phyloP scores from a whole-genome alignment of 1,284 basidiomycete species.

The Cryptococcus floricola region DNA sequence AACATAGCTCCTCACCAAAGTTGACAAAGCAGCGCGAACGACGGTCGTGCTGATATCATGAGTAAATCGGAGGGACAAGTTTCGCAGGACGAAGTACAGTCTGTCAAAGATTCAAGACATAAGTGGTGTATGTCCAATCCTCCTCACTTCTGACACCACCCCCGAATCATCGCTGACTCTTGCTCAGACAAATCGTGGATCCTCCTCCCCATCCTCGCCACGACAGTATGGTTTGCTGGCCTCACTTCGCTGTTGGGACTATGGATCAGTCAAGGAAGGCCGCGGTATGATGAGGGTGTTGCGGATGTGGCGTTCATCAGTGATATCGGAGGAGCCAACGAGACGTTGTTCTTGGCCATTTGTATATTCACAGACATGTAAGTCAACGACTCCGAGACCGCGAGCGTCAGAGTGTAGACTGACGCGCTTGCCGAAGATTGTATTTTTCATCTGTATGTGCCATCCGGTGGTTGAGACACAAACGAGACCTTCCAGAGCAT shows the following conservation, averaged over 20 bases:
- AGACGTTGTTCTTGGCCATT: conserved; percentile 47
- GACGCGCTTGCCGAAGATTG: conserved; percentile 10
- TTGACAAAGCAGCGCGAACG: background rate
- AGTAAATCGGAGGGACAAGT: too few species aligned
- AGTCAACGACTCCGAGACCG: background rate
- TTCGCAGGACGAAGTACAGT: background rate
- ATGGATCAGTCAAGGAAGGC: conserved; percentile 46
- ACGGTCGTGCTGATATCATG: too few species aligned
- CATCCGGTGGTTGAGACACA: conserved; percentile 52
- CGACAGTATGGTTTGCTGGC: conserved; percentile 37
- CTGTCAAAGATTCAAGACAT: background rate
- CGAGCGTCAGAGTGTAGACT: background rate
- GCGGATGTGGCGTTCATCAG: conserved; percentile 51
- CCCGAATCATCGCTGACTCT: background rate
- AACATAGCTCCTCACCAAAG: background rate
- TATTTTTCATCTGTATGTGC: conserved; percentile 49
- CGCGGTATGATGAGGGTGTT: conserved; percentile 41
- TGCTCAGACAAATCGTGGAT: conserved; percentile 7
- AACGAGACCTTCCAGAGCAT: conserved; percentile 51
- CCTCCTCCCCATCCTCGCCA: conserved; percentile 36
- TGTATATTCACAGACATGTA: conserved; percentile 19
- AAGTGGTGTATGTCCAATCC: too few species aligned
- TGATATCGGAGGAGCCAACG: conserved; percentile 49
- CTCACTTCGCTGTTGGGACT: conserved; percentile 43
- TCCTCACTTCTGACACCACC: background rate